These are phyloP conservation scores for Xylaria cubensis DNA, from an alignment of 495 filamentous ascomycete genomes.

Conservation along the genomic window DNA sequence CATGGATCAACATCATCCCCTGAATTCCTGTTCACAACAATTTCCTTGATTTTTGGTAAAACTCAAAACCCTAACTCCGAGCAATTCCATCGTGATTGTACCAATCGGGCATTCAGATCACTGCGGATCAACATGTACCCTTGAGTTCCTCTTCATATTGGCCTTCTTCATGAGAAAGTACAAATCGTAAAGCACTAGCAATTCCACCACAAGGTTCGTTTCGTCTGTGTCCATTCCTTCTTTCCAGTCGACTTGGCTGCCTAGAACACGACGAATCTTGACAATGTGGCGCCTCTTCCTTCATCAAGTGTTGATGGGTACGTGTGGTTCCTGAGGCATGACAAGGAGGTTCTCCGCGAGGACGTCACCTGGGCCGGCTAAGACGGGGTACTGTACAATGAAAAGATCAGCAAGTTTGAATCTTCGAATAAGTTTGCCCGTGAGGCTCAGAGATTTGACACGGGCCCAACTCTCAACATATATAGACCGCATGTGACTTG, in stretches of 20 bases:
- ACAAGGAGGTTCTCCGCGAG: slow-evolving; percentile 25
- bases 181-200: background rate
- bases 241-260: background rate
- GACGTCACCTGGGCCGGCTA: slow-evolving; percentile 27
- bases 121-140: background rate
- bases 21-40: background rate
- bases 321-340: slow-evolving; percentile 4
- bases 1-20: background rate
- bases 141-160: background rate
- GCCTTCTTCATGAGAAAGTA: background rate
- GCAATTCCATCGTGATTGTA: background rate
- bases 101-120: background rate
- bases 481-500: slow-evolving; percentile 62
- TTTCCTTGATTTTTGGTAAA: background rate
- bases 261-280: background rate
- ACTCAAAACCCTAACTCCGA: background rate
- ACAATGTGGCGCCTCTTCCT: too few species aligned
- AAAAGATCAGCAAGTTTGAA: slow-evolving; percentile 52
- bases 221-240: background rate
- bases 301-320: slow-evolving; percentile 12
- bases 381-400: slow-evolving; percentile 46
- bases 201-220: background rate
- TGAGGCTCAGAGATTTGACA: slow-evolving; percentile 78
- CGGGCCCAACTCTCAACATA: slow-evolving; percentile 95
- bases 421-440: slow-evolving; percentile 69